A percentile compares a stretch with the other conserved stretches of the same genome.
Conservation (phyloP, 768 basidiomycete species). For the Russula emetica region DNA sequence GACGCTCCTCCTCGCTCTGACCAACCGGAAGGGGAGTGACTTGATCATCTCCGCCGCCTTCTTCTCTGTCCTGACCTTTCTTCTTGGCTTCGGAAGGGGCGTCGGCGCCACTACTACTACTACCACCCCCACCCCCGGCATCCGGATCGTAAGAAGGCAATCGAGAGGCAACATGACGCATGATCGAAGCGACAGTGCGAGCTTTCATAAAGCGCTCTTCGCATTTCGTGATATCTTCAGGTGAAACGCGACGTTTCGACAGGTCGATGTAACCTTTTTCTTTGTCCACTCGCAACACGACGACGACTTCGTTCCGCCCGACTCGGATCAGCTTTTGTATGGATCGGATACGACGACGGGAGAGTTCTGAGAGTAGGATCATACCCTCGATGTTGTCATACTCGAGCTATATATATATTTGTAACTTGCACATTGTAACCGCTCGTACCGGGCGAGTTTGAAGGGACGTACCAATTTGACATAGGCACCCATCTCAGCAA, state of each 20-base stretch:
- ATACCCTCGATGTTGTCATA: slow-evolving; percentile 99
- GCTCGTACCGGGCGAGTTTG: not conserved
- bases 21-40: slow-evolving; percentile 38
- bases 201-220: slow-evolving; percentile 98
- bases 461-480: slow-evolving; percentile 78
- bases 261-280: slow-evolving; percentile 99
- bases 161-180: slow-evolving; percentile 86
- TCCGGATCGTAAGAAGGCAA: slow-evolving; percentile 45
- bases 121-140: slow-evolving; percentile 34
- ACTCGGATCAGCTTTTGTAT: slow-evolving; percentile 98
- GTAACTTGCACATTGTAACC: not conserved
- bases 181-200: slow-evolving; percentile 90
- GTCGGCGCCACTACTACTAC: slow-evolving; percentile 31
- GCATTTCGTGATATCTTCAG: slow-evolving; percentile 98
- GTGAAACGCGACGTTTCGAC: slow-evolving; percentile 95
- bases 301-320: slow-evolving; percentile 96
- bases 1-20: slow-evolving; percentile 66
- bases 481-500: slow-evolving; percentile 99
- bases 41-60: slow-evolving; percentile 43
- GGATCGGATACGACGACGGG: slow-evolving; percentile 89
- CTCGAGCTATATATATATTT: slow-evolving; percentile 61
- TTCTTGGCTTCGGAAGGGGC: slow-evolving; percentile 34
- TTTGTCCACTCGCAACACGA: slow-evolving; percentile 96
- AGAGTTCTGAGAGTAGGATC: slow-evolving; percentile 98
- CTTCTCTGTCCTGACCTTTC: slow-evolving; percentile 48